phyloP scores from a whole-genome alignment of 1,139 yeast species.

The Pichia sp. region DNA sequence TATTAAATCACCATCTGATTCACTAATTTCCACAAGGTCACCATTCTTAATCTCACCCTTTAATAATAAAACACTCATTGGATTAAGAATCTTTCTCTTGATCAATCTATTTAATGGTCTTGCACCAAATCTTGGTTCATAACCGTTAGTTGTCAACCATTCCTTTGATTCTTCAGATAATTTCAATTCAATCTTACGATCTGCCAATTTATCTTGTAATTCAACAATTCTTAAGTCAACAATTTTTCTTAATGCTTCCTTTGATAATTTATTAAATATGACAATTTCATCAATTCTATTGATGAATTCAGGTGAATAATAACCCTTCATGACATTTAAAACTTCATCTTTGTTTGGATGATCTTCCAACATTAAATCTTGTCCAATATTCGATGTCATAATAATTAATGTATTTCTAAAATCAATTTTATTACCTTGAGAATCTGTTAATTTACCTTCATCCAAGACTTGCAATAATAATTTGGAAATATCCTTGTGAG shows the following conservation, averaged over 20 bases:
- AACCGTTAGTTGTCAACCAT: constrained; percentile 78
- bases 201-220: constrained; percentile 69
- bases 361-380: constrained; percentile 72
- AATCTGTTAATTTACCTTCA: constrained; percentile 90
- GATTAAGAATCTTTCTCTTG: constrained; percentile 75
- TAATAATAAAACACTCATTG: constrained; percentile 73
- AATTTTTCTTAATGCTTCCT: constrained; percentile 62
- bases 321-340: constrained; percentile 55
- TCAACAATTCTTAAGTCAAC: constrained; percentile 80
- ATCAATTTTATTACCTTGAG: constrained; percentile 90
- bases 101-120: constrained; percentile 89
- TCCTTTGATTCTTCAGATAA: constrained; percentile 56
- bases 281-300: constrained; percentile 88
- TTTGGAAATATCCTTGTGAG: constrained; percentile 90
- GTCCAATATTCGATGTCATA: constrained; percentile 97
- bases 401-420: constrained; percentile 91
- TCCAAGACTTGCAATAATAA: constrained; percentile 85
- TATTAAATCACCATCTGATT: constrained; percentile 6
- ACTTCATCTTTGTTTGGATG: constrained; percentile 52
- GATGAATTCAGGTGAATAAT: constrained; percentile 90
- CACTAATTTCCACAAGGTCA: constrained; percentile 44
- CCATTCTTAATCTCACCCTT: constrained; percentile 71
- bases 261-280: constrained; percentile 83
- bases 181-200: constrained; percentile 64
- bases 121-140: constrained; percentile 90